Evolutionary conservation across 306 rosid genomes (phyloP).

Genomic region (Citrullus amarus): DNA sequence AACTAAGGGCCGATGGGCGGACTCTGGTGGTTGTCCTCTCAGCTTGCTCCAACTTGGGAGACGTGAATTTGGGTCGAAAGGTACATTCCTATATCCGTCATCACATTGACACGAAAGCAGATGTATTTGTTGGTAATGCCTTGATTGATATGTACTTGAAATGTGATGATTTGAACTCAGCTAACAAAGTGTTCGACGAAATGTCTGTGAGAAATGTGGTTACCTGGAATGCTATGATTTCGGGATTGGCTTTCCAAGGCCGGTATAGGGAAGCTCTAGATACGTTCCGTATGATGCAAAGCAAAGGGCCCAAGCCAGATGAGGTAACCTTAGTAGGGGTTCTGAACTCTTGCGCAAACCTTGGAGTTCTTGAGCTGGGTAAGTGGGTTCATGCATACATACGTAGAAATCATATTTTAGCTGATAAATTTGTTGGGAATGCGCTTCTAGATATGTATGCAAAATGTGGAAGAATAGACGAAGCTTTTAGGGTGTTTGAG

Average conservation of each 20-base stretch:
- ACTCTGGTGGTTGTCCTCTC: constrained; percentile 26
- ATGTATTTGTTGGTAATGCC: constrained; percentile 29
- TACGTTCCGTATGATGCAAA: constrained; percentile 24
- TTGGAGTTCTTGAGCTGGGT: constrained; percentile 30
- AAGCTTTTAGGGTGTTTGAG: constrained; percentile 20
- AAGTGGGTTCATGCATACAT: constrained; percentile 33
- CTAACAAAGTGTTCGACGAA: constrained; percentile 10
- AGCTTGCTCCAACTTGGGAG: constrained; percentile 29
- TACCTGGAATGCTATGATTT: constrained; percentile 30
- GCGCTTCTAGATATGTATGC: constrained; percentile 36
- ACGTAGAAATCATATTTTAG: constrained; percentile 15
- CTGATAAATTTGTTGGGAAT: constrained; percentile 29
- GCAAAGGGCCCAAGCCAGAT: constrained; percentile 20
- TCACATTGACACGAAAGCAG: constrained; percentile 11
- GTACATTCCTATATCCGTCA: constrained; percentile 13
- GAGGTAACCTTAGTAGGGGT: constrained; percentile 29
- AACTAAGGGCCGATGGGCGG: constrained; percentile 24
- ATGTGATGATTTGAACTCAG: constrained; percentile 17
- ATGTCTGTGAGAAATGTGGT: constrained; percentile 25
- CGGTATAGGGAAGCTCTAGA: constrained; percentile 21
- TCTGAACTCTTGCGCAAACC: constrained; percentile 28
- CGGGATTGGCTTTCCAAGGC: constrained; percentile 24
- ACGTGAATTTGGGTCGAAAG: constrained; percentile 26
- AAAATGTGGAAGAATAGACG: constrained; percentile 32
- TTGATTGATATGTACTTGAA: constrained; percentile 30